A percentile compares a stretch with the other conserved stretches of the same genome.
Conservation (phyloP, 2,329 filamentous ascomycete species). For the Aphanocladium album region DNA sequence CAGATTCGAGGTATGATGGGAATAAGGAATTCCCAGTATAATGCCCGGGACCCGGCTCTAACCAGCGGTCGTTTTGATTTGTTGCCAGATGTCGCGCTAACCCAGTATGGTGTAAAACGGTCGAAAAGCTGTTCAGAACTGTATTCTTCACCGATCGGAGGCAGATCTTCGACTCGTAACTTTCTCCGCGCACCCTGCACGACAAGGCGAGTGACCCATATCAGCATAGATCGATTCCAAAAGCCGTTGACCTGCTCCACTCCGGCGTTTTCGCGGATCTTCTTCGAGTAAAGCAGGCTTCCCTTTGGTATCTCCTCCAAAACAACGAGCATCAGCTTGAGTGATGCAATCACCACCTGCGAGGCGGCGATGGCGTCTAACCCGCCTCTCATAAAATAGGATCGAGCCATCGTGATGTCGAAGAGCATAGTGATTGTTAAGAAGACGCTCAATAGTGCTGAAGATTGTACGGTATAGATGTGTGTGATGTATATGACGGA, state of each 20-base stretch:
- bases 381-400: conserved; percentile 26
- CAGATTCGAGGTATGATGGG: conserved; percentile 1
- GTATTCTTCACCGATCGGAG: neutral
- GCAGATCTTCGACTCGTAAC: neutral
- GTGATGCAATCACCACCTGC: conserved; percentile 21
- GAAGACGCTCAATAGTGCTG: conserved; percentile 27
- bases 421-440: conserved; percentile 28
- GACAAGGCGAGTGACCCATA: neutral
- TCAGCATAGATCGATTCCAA: conserved; percentile 9
- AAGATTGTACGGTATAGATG: conserved; percentile 26
- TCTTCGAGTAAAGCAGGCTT: neutral
- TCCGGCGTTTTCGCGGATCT: conserved; percentile 8
- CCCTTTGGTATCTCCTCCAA: conserved; percentile 29
- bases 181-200: neutral
- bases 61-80: neutral
- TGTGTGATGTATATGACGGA: conserved; percentile 30
- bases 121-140: neutral
- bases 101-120: neutral
- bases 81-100: neutral
- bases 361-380: conserved; percentile 21
- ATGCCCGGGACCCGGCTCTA: neutral
- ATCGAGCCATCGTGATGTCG: conserved; percentile 28
- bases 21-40: neutral
- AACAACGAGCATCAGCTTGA: conserved; percentile 25
- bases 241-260: conserved; percentile 19